phyloP scores from a whole-genome alignment of 768 basidiomycete species.

The Hypholoma fasciculare region DNA sequence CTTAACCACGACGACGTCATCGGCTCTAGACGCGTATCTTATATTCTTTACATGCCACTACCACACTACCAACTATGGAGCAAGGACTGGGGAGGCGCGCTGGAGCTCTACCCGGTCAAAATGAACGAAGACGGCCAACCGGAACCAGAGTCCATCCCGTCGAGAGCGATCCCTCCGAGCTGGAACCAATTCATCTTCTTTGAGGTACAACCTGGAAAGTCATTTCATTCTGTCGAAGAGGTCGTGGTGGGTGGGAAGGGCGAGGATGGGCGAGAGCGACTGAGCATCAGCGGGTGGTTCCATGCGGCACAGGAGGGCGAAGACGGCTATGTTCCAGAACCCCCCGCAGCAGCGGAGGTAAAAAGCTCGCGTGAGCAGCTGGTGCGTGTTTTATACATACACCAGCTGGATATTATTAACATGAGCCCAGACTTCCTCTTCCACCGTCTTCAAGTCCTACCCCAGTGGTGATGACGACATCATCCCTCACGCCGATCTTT shows the following conservation, averaged over 20 bases:
- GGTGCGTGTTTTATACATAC: slow-evolving; percentile 48
- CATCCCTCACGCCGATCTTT: slow-evolving; percentile 52
- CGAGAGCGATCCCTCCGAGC: slow-evolving; percentile 70
- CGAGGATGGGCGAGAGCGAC: slow-evolving; percentile 67
- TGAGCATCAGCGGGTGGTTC: slow-evolving; percentile 98
- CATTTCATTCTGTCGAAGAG: slow-evolving; percentile 97
- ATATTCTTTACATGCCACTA: slow-evolving; percentile 95
- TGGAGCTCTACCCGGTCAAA: slow-evolving; percentile 87
- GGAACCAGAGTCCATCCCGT: slow-evolving; percentile 68
- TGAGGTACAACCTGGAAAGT: slow-evolving; percentile 91
- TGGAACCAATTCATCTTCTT: slow-evolving; percentile 92
- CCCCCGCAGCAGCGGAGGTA: slow-evolving; percentile 35
- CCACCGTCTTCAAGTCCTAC: slow-evolving; percentile 59
- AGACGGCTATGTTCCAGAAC: slow-evolving; percentile 72
- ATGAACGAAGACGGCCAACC: slow-evolving; percentile 58
- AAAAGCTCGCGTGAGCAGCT: slow-evolving; percentile 93
- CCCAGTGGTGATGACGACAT: slow-evolving; percentile 46
- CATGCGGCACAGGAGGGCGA: slow-evolving; percentile 91
- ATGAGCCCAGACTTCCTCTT: slow-evolving; percentile 53
- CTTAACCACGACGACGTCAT: slow-evolving; percentile 99
- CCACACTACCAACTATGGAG: slow-evolving; percentile 77
- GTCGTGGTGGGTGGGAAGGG: slow-evolving; percentile 79
- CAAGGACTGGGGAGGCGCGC: slow-evolving; percentile 88
- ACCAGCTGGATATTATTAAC: slow-evolving; percentile 3
- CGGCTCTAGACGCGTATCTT: slow-evolving; percentile 89